Base-by-base conservation (phyloP, 148 eudicot species). In the Oxyria digyna region DNA sequence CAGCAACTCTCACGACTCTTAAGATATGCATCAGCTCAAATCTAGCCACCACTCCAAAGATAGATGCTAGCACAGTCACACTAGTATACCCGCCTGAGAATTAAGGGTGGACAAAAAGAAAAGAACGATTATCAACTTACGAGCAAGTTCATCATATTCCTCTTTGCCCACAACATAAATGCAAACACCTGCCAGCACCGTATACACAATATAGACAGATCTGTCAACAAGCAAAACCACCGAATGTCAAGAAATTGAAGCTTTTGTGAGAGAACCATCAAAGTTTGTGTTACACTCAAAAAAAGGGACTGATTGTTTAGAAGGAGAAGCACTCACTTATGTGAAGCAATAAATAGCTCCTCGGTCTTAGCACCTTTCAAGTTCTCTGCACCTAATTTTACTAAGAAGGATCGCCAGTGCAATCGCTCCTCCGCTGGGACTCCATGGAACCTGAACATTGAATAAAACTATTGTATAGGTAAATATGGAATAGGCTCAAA, bases 401-500 rank as follows among this genome's bases (percentile, higher is more conserved):
- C 93, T 70, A 95, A 81, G 79, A 91, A 95, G 5, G 97, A 82
- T 78, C 99, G 87, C 97, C 99, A 95, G 73, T 95, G 99, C 78
- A 91, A 78, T 67, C 99, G 86, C 78, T 95, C 99, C 87, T 95
- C 99, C 14, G 89, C 78, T 68, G 97, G 99, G 72, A 95, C 97
- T 75, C 99, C 97, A 84, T 85, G 87, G 76, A 95, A 95, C 77
- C 99, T 95, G 72, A 83, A 67, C n/a, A 70, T 29, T 32, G 29
- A 23, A 52, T 52, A 9, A 23, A 14, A 49, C 10, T 21, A 8
- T 23, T 52, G 23, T 20, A 52, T 8, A 6, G 62, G 62, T 52
- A 52, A 52, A 52, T 2, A 6, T 18, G 20, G 8, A 17, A 46
- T 17, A 46, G 18, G 52, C 52, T 46, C 23, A 46, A 46, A n/a